phyloP scores from a whole-genome alignment of 208 protist species.

The Vickermania spadyakhi region DNA sequence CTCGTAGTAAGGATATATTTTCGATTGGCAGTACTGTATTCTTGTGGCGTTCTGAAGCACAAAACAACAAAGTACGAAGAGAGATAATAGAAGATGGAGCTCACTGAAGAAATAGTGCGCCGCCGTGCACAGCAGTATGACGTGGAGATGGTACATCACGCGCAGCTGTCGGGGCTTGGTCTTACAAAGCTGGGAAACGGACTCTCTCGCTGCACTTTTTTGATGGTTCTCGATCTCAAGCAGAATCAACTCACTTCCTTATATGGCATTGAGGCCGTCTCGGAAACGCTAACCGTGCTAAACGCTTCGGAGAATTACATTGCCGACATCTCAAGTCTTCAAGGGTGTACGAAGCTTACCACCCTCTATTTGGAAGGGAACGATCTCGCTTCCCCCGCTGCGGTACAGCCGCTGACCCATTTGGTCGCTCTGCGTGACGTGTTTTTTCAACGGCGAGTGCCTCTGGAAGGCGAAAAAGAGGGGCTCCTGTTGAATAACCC shows the following conservation, averaged over 20 bases:
- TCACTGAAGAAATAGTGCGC: slow-evolving; percentile 36
- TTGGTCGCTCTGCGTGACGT: slow-evolving; percentile 35
- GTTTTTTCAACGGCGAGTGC: slow-evolving; percentile 26
- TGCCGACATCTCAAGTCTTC: slow-evolving; percentile 22
- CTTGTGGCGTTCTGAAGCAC: no score
- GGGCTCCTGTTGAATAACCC: slow-evolving; percentile 67
- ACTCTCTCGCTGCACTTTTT: slow-evolving; percentile 21
- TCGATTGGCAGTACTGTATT: no score
- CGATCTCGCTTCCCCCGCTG: slow-evolving; percentile 19
- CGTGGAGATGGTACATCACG: slow-evolving; percentile 26
- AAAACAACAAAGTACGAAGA: no score
- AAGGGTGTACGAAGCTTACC: slow-evolving; percentile 18
- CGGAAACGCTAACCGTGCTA: slow-evolving; percentile 36
- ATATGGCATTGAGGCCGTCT: slow-evolving; percentile 32
- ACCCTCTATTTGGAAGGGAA: slow-evolving; percentile 57
- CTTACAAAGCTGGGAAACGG: slow-evolving; percentile 22
- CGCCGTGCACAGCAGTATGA: slow-evolving; percentile 59
- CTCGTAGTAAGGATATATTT: no score
- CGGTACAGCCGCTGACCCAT: slow-evolving; percentile 23
- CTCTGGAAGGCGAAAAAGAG: slow-evolving; percentile 18
- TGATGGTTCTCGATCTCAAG: slow-evolving; percentile 52
- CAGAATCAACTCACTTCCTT: slow-evolving; percentile 52
- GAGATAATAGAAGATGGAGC: no score
- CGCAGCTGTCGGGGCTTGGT: slow-evolving; percentile 13
- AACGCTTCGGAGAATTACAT: slow-evolving; percentile 67